These are phyloP conservation scores for Gentiana dahurica DNA, from an alignment of 257 asterid genomes.

Conservation along the genomic window DNA sequence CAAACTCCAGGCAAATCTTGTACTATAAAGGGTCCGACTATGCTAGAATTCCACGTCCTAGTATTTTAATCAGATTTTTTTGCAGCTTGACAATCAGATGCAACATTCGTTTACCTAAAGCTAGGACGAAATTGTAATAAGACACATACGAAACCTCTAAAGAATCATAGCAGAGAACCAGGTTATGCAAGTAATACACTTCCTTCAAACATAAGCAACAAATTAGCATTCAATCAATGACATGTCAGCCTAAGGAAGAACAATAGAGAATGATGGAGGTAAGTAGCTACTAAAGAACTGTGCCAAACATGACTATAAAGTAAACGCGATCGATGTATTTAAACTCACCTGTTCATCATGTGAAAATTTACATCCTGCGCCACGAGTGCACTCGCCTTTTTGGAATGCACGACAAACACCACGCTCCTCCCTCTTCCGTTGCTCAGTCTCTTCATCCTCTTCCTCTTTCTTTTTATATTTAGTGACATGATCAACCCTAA, in stretches of 20 bases:
- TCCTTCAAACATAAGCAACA: no score
- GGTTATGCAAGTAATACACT: no score
- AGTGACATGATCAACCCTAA: slow-evolving; percentile 78
- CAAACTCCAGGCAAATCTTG: no score
- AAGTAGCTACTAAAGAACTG: neutral
- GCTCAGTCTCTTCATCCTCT: slow-evolving; percentile 87
- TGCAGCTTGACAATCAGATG: no score
- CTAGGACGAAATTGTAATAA: no score
- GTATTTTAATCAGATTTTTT: no score
- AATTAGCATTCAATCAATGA: no score
- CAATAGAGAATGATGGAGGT: neutral
- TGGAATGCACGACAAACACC: slow-evolving; percentile 97
- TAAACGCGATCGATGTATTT: neutral
- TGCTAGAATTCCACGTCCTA: no score
- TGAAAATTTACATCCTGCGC: slow-evolving; percentile 84
- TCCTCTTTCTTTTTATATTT: slow-evolving; percentile 82
- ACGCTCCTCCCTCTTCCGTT: slow-evolving; percentile 83
- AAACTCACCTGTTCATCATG: slow-evolving; percentile 75
- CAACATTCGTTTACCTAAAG: no score
- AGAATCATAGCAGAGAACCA: no score
- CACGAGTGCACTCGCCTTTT: slow-evolving; percentile 74
- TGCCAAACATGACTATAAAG: neutral
- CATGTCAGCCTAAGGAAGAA: neutral
- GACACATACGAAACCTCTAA: no score
- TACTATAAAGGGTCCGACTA: no score